Conservation (phyloP, 345 rosid species). For the Cardamine occulta region DNA sequence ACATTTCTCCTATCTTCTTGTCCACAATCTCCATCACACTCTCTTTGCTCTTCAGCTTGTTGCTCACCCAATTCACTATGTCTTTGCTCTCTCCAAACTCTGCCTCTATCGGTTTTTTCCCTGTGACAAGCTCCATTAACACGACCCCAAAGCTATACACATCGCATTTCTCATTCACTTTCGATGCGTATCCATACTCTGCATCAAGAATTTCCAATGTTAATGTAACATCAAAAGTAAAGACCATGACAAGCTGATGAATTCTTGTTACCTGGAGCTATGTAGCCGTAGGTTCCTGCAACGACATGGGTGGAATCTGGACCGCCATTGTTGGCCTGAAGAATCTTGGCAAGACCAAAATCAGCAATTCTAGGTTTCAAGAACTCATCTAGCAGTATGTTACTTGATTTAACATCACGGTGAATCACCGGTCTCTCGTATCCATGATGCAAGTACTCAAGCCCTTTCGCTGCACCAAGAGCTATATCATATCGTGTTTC, state of each 20-base stretch:
- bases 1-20: slow-evolving; percentile 56
- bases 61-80: slow-evolving; percentile 74
- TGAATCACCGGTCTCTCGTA: slow-evolving; percentile 76
- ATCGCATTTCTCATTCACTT: slow-evolving; percentile 85
- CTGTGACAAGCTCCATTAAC: slow-evolving; percentile 84
- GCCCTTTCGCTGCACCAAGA: slow-evolving; percentile 81
- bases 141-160: slow-evolving; percentile 97
- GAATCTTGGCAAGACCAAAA: slow-evolving; percentile 94
- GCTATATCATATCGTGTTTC: slow-evolving; percentile 80
- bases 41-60: slow-evolving; percentile 62
- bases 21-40: slow-evolving; percentile 65
- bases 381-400: slow-evolving; percentile 78
- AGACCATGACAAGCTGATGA: not conserved
- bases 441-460: slow-evolving; percentile 90
- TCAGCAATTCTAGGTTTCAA: slow-evolving; percentile 92
- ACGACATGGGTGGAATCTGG: slow-evolving; percentile 73
- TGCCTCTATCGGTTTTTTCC: slow-evolving; percentile 76
- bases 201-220: slow-evolving; percentile 32
- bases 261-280: slow-evolving; percentile 79
- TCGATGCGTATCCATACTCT: slow-evolving; percentile 89
- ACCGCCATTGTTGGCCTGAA: slow-evolving; percentile 51
- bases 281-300: slow-evolving; percentile 92
- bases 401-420: slow-evolving; percentile 86
- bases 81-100: slow-evolving; percentile 82
- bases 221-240: not conserved